A percentile compares a stretch with the other conserved stretches of the same genome.
Conservation (phyloP, 148 eudicot species). For the Arbutus unedo region DNA sequence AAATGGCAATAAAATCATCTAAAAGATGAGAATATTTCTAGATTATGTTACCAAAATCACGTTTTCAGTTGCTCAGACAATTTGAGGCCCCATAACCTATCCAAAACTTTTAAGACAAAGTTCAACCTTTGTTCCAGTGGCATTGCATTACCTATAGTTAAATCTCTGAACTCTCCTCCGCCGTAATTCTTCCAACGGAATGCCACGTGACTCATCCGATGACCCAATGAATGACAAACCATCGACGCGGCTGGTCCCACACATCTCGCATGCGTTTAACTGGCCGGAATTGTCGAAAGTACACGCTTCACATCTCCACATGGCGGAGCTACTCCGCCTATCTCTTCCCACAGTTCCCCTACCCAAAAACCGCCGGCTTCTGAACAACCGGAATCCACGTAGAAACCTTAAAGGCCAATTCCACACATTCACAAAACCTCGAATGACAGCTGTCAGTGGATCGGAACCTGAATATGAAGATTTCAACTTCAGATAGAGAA, state of each 20-base stretch:
- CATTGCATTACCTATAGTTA: constrained; percentile 33
- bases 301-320: constrained; percentile 81
- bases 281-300: constrained; percentile 63
- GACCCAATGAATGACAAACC: constrained; percentile 20
- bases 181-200: constrained; percentile 67
- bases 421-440: constrained; percentile 34
- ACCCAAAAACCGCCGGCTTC: constrained; percentile 33
- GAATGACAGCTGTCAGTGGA: constrained; percentile 40
- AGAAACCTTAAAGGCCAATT: constrained; percentile 53
- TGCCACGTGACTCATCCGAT: constrained; percentile 16
- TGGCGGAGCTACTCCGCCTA: constrained; percentile 18
- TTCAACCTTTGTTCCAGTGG: neutral
- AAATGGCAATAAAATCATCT: no score
- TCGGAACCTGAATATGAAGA: constrained; percentile 42
- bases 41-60: no score
- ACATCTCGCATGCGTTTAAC: constrained; percentile 74
- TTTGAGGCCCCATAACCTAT: no score
- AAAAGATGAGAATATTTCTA: no score
- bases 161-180: constrained; percentile 72
- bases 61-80: no score
- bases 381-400: constrained; percentile 27
- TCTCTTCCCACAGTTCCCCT: constrained; percentile 51
- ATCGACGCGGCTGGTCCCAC: constrained; percentile 53
- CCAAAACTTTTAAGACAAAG: no score
- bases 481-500: constrained; percentile 53